Evolutionary conservation across 2,329 filamentous ascomycete species (phyloP).

Genomic region (Zelopaecilomyces penicillatus): DNA sequence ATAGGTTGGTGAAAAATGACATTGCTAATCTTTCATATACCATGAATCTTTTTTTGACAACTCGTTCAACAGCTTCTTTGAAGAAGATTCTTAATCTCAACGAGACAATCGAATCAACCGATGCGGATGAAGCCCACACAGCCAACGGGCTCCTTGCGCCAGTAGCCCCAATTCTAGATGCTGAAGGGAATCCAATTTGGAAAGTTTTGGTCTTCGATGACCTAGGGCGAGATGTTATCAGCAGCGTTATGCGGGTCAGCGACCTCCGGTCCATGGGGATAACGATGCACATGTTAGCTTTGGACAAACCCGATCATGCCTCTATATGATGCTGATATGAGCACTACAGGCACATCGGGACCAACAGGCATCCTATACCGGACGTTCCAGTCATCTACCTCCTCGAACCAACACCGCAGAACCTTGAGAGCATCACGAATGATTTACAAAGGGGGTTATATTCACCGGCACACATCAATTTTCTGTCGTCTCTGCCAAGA

Average conservation of each 20-base stretch:
- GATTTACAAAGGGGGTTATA: constrained; percentile 86
- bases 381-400: constrained; percentile 96
- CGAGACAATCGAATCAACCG: constrained; percentile 53
- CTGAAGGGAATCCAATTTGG: constrained; percentile 91
- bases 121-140: constrained; percentile 50
- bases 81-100: constrained; percentile 96
- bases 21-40: not conserved
- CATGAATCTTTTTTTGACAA: not conserved
- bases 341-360: constrained; percentile 61
- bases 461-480: constrained; percentile 91
- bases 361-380: constrained; percentile 78
- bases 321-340: constrained; percentile 14
- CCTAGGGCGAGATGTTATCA: constrained; percentile 86
- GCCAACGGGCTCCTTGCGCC: constrained; percentile 58
- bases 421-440: constrained; percentile 72
- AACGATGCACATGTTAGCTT: constrained; percentile 77
- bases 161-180: constrained; percentile 71
- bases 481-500: constrained; percentile 85
- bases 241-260: constrained; percentile 87
- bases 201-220: constrained; percentile 96
- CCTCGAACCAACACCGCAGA: constrained; percentile 77
- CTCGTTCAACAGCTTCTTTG: constrained; percentile 59
- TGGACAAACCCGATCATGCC: not conserved
- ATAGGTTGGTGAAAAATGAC: constrained; percentile 28
- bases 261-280: constrained; percentile 91